A percentile compares a stretch with the other conserved stretches of the same genome.
phyloP scores from a whole-genome alignment of 2,329 filamentous ascomycete species.

The Camptophora hylomeconis region DNA sequence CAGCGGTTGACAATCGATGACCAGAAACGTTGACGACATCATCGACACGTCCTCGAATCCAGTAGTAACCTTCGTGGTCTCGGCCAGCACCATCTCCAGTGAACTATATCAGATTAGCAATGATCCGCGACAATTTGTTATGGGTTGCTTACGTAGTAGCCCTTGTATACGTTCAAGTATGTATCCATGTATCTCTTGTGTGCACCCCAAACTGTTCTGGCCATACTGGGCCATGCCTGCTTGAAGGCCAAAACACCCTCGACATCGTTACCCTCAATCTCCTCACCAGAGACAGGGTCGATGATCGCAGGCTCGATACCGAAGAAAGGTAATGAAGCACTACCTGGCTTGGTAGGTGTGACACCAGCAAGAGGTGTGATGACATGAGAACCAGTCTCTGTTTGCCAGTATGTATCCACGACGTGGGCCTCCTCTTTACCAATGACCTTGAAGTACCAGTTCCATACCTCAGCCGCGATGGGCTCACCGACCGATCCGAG shows the following conservation, averaged over 20 bases:
- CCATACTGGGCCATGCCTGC: conserved; percentile 97
- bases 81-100: conserved; percentile 74
- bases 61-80: conserved; percentile 98
- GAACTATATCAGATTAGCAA: conserved; percentile 26
- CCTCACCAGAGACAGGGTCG: conserved; percentile 86
- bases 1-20: conserved; percentile 88
- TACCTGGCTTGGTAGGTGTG: conserved; percentile 92
- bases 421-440: conserved; percentile 88
- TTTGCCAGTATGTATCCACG: conserved; percentile 99
- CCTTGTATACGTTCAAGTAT: conserved; percentile 94
- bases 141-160: conserved; percentile 70
- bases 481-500: conserved; percentile 94
- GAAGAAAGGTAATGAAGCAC: conserved; percentile 93
- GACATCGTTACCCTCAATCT: conserved; percentile 89
- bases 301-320: conserved; percentile 96
- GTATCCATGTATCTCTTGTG: conserved; percentile 99
- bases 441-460: conserved; percentile 96
- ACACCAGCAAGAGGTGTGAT: conserved; percentile 88
- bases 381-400: conserved; percentile 91
- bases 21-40: conserved; percentile 98
- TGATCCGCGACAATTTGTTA: background rate
- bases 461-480: conserved; percentile 96
- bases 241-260: conserved; percentile 96
- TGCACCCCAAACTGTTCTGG: conserved; percentile 90
- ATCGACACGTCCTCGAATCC: conserved; percentile 96